Conservation (phyloP, 148 eudicot genomes). For the Camellia sinensis region DNA sequence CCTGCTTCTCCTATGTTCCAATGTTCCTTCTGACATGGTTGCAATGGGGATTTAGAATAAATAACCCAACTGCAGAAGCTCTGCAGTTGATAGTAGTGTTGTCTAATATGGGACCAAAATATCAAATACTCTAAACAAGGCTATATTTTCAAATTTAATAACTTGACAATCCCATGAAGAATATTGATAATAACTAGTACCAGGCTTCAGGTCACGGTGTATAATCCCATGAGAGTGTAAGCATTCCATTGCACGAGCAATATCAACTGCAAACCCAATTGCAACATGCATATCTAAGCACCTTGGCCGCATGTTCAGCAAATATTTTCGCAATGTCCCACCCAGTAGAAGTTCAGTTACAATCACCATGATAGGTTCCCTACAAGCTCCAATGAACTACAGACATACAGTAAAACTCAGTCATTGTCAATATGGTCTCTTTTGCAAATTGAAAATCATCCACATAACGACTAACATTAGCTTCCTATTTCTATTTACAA, state of each 20-base stretch:
- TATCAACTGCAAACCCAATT: constrained; percentile 66
- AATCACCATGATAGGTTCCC: constrained; percentile 62
- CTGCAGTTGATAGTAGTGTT: background rate
- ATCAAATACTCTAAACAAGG: background rate
- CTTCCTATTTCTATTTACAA: background rate
- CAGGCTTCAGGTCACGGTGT: constrained; percentile 73
- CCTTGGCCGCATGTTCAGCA: constrained; percentile 54
- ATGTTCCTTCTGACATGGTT: background rate
- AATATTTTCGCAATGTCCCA: constrained; percentile 58
- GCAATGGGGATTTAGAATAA: background rate
- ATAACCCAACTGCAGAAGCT: background rate
- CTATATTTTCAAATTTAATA: background rate
- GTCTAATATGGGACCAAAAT: background rate
- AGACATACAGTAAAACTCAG: background rate
- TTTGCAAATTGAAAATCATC: background rate
- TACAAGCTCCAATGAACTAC: constrained; percentile 70
- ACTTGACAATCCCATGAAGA: background rate
- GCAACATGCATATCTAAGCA: constrained; percentile 48
- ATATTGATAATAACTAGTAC: constrained; percentile 23
- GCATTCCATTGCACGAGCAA: constrained; percentile 78
- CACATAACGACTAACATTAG: background rate
- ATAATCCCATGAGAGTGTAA: constrained; percentile 73
- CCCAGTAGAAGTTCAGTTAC: constrained; percentile 66
- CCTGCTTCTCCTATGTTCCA: background rate
- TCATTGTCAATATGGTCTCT: background rate